Evolutionary conservation across 1,284 basidiomycete genomes (phyloP).

Genomic region (Irpex sp.): DNA sequence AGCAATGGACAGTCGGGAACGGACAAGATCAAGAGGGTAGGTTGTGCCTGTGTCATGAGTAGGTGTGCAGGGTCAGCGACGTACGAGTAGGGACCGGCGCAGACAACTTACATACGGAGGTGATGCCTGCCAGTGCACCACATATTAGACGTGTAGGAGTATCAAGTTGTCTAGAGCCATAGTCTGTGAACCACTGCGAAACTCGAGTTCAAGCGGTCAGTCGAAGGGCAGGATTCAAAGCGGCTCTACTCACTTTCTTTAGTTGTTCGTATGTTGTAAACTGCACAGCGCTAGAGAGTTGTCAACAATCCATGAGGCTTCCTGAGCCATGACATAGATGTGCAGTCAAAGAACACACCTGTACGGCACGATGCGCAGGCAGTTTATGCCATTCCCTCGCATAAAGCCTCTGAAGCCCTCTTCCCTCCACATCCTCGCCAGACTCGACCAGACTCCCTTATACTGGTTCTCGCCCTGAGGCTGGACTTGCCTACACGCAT

Average conservation of each 20-base stretch:
- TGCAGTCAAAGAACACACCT: conserved; percentile 33
- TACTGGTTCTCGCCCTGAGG: conserved; percentile 65
- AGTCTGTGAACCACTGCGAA: conserved; percentile 62
- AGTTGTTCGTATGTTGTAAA: conserved; percentile 90
- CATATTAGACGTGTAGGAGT: conserved; percentile 79
- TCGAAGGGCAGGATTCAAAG: background rate
- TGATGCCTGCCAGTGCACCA: conserved; percentile 88
- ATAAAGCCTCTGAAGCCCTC: conserved; percentile 92
- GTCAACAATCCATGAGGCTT: conserved; percentile 1
- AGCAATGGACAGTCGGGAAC: conserved; percentile 90
- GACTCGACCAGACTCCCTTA: conserved; percentile 78
- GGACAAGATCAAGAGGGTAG: conserved; percentile 91
- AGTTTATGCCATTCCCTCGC: conserved; percentile 92
- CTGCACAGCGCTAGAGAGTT: conserved; percentile 69
- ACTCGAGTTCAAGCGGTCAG: conserved; percentile 20
- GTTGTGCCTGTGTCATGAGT: conserved; percentile 60
- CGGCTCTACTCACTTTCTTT: conserved; percentile 60
- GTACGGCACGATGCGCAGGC: conserved; percentile 82
- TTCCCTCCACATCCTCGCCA: conserved; percentile 87
- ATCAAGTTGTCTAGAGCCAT: conserved; percentile 73
- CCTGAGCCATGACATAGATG: background rate
- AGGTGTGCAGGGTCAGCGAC: background rate
- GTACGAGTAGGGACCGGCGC: background rate
- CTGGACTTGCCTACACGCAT: conserved; percentile 70
- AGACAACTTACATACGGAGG: conserved; percentile 50